Conservation (phyloP, 78 protist species). For the Mantamonas sphyraenae region DNA sequence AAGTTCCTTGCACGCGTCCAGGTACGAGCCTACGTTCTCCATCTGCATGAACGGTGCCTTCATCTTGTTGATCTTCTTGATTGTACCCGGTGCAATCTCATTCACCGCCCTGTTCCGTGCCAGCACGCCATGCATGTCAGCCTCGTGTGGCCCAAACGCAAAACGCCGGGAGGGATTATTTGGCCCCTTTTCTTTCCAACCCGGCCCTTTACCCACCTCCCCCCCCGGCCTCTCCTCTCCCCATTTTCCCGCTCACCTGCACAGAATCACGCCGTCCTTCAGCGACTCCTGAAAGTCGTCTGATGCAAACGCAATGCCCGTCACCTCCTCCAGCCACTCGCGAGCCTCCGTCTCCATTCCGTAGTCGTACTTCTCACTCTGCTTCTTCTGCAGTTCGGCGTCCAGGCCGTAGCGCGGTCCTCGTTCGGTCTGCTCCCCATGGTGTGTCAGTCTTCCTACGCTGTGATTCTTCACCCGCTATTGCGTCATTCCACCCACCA, state of each 20-base stretch:
- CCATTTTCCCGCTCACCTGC: neutral
- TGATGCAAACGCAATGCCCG: neutral
- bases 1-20: conserved; percentile 17
- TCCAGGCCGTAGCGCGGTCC: conserved; percentile 55
- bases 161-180: too few species aligned
- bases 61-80: conserved; percentile 41
- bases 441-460: too few species aligned
- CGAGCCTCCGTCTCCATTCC: conserved; percentile 12
- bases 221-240: neutral
- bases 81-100: conserved; percentile 14
- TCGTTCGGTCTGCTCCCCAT: too few species aligned
- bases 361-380: conserved; percentile 23
- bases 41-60: conserved; percentile 59
- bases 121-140: too few species aligned
- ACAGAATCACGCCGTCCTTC: neutral
- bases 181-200: too few species aligned
- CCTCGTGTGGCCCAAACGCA: too few species aligned
- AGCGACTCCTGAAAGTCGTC: conserved; percentile 1
- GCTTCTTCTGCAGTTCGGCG: conserved; percentile 41
- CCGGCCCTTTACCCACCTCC: too few species aligned
- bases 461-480: too few species aligned
- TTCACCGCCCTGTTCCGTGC: neutral
- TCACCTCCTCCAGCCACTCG: neutral
- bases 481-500: too few species aligned
- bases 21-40: conserved; percentile 50